Conservation (phyloP, 495 filamentous ascomycete species). For the Lentithecium fluviatile region DNA sequence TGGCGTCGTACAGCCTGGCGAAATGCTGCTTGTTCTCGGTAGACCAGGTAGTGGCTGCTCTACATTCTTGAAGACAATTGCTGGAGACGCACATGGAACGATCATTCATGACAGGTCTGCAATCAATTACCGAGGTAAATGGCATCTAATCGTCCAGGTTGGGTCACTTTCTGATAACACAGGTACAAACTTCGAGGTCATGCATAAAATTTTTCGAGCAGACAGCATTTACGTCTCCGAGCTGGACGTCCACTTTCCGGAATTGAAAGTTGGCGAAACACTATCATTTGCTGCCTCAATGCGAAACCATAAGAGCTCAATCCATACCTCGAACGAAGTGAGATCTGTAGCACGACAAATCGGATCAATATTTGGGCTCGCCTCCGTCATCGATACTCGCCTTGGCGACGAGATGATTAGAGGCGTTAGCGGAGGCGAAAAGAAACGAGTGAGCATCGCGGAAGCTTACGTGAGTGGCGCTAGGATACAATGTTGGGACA, state of each 20-base stretch:
- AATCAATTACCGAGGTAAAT: neutral
- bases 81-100: slow-evolving; percentile 73
- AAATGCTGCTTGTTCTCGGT: slow-evolving; percentile 79
- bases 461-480: slow-evolving; percentile 64
- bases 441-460: slow-evolving; percentile 80
- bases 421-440: slow-evolving; percentile 78
- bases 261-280: slow-evolving; percentile 75
- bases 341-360: slow-evolving; percentile 48
- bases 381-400: slow-evolving; percentile 71
- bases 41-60: slow-evolving; percentile 76
- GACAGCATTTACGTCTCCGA: slow-evolving; percentile 82
- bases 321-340: neutral
- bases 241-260: slow-evolving; percentile 79
- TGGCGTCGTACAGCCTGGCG: no score
- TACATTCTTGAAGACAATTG: slow-evolving; percentile 76
- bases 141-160: neutral
- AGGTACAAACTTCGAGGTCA: slow-evolving; percentile 45
- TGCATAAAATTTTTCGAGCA: slow-evolving; percentile 69
- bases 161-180: no score
- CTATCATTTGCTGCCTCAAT: slow-evolving; percentile 67
- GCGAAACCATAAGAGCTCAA: neutral
- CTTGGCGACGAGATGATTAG: slow-evolving; percentile 79
- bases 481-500: slow-evolving; percentile 82
- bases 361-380: slow-evolving; percentile 68
- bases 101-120: slow-evolving; percentile 46